These are phyloP conservation scores for Lactifluus piperatus DNA, from an alignment of 768 basidiomycete genomes.

Conservation along the genomic window DNA sequence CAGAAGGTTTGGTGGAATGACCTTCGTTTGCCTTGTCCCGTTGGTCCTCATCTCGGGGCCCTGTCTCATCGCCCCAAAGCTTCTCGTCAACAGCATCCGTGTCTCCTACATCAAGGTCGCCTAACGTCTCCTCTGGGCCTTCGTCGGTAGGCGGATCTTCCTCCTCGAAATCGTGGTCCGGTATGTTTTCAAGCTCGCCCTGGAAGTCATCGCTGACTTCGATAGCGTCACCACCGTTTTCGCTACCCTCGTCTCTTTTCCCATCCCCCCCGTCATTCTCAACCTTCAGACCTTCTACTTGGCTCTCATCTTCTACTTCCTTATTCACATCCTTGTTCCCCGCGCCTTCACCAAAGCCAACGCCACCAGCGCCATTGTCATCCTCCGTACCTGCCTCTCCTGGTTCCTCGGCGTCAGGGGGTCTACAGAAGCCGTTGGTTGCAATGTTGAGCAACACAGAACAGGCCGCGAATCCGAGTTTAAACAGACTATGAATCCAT, in stretches of 20 bases:
- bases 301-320: constrained; percentile 92
- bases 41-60: constrained; percentile 42
- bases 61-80: constrained; percentile 85
- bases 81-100: constrained; percentile 89
- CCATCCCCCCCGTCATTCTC: constrained; percentile 31
- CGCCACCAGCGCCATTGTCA: constrained; percentile 48
- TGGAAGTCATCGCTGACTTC: constrained; percentile 91
- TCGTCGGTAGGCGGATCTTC: constrained; percentile 36
- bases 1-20: constrained; percentile 40
- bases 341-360: constrained; percentile 82
- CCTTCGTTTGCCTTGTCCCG: constrained; percentile 56
- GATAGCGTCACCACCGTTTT: constrained; percentile 61
- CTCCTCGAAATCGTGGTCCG: constrained; percentile 49
- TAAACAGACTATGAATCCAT: constrained; percentile 77
- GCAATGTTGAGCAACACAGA: constrained; percentile 66
- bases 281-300: constrained; percentile 86
- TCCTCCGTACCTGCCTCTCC: constrained; percentile 40
- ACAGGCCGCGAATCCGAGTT: constrained; percentile 71
- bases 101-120: constrained; percentile 74
- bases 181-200: constrained; percentile 77
- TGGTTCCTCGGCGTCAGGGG: constrained; percentile 59
- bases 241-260: constrained; percentile 31
- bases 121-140: constrained; percentile 78
- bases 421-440: constrained; percentile 88
- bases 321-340: constrained; percentile 86